These are phyloP conservation scores for Hyphodiscus sp. DNA, from an alignment of 2,329 filamentous ascomycete species.

Conservation along the genomic window DNA sequence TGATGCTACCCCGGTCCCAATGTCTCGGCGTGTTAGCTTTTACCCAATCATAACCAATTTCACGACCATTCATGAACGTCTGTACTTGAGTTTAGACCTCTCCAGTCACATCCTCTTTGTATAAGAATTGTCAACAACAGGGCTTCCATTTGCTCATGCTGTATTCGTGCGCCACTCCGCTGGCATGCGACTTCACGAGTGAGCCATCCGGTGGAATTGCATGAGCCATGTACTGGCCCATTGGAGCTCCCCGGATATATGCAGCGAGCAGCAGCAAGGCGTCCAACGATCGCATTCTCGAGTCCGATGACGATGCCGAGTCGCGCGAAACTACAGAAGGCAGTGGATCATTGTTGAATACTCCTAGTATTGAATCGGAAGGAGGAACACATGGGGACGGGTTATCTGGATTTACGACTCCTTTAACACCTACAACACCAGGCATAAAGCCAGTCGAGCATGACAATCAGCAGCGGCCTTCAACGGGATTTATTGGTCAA, in stretches of 20 bases:
- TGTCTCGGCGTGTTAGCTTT: neutral
- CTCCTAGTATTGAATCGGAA: conserved; percentile 20
- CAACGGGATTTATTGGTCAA: conserved; percentile 11
- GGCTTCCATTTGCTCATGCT: conserved; percentile 5
- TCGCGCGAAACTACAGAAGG: conserved; percentile 31
- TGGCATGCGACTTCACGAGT: conserved; percentile 30
- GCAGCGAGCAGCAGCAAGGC: conserved; percentile 64
- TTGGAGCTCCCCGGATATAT: conserved; percentile 78
- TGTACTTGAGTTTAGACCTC: neutral
- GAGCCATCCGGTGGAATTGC: conserved; percentile 26
- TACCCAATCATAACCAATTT: neutral
- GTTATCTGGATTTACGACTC: conserved; percentile 34
- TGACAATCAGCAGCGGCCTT: conserved; percentile 32
- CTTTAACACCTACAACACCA: conserved; percentile 50
- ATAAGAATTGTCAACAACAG: neutral
- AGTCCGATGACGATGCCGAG: conserved; percentile 56
- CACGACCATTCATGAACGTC: neutral
- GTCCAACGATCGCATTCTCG: conserved; percentile 41
- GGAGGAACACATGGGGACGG: conserved; percentile 23
- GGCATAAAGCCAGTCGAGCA: conserved; percentile 54
- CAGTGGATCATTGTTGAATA: conserved; percentile 28
- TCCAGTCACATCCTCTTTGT: neutral
- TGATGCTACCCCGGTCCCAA: neutral
- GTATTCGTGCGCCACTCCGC: conserved; percentile 17
- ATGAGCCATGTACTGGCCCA: conserved; percentile 79